Evolutionary conservation across 1,284 basidiomycete genomes (phyloP).

Genomic region (Athelia psychrophila): DNA sequence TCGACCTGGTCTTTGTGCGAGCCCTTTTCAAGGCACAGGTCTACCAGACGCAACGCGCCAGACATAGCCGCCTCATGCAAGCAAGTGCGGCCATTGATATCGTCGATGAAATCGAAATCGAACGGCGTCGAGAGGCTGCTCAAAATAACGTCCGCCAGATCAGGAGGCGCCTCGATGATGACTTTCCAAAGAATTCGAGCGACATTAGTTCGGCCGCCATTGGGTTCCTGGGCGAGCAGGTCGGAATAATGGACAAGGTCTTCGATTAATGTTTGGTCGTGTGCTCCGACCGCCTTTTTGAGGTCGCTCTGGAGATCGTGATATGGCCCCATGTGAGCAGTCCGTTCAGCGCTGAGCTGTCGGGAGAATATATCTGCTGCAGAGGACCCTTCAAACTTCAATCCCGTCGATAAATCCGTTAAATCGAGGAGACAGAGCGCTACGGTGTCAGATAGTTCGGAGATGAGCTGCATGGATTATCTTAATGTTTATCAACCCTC

Average conservation of each 20-base stretch:
- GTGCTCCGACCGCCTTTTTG: conserved; percentile 66
- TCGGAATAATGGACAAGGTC: conserved; percentile 76
- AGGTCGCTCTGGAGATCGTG: conserved; percentile 87
- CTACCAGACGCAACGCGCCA: conserved; percentile 79
- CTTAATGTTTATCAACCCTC: conserved; percentile 6
- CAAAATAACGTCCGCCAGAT: conserved; percentile 74
- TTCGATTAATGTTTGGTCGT: conserved; percentile 57
- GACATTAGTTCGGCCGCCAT: conserved; percentile 59
- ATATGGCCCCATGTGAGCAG: conserved; percentile 66
- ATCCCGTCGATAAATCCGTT: conserved; percentile 78
- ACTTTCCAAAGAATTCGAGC: conserved; percentile 91
- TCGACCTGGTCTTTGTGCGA: conserved; percentile 73
- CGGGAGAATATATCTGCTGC: conserved; percentile 65
- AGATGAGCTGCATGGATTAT: conserved; percentile 67
- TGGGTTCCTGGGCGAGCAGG: conserved; percentile 52
- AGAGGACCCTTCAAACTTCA: conserved; percentile 64
- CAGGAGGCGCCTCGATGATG: conserved; percentile 75
- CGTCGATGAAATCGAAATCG: conserved; percentile 91
- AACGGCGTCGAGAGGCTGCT: conserved; percentile 66
- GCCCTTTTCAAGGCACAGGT: conserved; percentile 76
- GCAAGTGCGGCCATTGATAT: conserved; percentile 95
- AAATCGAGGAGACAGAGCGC: conserved; percentile 92
- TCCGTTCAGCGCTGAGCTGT: conserved; percentile 66
- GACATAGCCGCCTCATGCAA: conserved; percentile 94
- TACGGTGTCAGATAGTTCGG: conserved; percentile 93